phyloP scores from a whole-genome alignment of 1,139 yeast genomes.

The Candida sp. region DNA sequence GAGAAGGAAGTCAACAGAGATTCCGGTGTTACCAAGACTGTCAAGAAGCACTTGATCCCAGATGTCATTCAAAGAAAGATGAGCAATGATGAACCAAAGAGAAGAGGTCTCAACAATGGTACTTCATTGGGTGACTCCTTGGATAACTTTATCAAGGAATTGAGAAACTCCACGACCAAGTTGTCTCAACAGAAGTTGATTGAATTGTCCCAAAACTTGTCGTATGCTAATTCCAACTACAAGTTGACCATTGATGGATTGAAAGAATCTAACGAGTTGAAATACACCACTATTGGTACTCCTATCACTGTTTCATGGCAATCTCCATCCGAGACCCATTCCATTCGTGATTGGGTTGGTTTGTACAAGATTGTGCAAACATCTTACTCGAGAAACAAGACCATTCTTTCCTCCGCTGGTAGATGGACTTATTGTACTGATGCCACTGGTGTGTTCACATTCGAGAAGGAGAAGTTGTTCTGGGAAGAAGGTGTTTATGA shows the following conservation, averaged over 20 bases:
- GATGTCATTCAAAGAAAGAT: conserved; percentile 41
- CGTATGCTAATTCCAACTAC: conserved; percentile 44
- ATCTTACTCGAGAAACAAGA: conserved; percentile 59
- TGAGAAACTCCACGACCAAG: conserved; percentile 34
- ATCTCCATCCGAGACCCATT: conserved; percentile 47
- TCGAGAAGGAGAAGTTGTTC: conserved; percentile 53
- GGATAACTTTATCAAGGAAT: conserved; percentile 45
- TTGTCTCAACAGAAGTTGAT: conserved; percentile 41
- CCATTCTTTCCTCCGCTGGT: conserved; percentile 67
- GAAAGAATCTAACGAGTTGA: conserved; percentile 21
- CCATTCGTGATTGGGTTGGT: conserved; percentile 76
- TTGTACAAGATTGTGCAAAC: conserved; percentile 71
- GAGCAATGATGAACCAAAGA: conserved; percentile 22
- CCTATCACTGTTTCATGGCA: conserved; percentile 63
- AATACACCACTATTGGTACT: conserved; percentile 45
- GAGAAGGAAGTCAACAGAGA: conserved; percentile 60
- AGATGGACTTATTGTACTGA: conserved; percentile 65
- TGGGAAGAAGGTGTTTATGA: conserved; percentile 82
- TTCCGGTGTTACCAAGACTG: conserved; percentile 71
- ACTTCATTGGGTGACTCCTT: conserved; percentile 39
- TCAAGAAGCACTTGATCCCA: conserved; percentile 54
- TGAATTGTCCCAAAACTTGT: conserved; percentile 45
- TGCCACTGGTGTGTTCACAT: conserved; percentile 55
- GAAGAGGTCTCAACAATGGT: conserved; percentile 22
- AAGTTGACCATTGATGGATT: conserved; percentile 29